Evolutionary conservation across 441 rosid species (phyloP), one percentile per base, ranked within the genome.

Genomic region (Pelargonium fulgidum): DNA sequence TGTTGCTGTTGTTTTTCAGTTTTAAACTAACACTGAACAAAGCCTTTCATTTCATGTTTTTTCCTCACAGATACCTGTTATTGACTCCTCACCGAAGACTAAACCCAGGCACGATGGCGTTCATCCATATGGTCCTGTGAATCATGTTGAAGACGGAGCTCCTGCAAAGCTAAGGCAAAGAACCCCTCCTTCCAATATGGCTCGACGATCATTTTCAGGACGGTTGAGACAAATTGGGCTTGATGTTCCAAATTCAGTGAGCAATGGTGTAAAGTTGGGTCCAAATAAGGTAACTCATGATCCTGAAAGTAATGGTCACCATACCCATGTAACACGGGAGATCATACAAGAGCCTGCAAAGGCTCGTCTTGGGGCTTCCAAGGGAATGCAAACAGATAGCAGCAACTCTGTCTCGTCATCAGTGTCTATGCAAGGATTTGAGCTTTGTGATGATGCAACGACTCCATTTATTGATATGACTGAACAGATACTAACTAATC

Each of bases 401-500:
- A 83, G 87, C 79, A 89, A 85, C 70, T 89, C 91, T 3, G 82
- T 84, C 71, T 86, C 91, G 0, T 86, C 96, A 78, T 81, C 91
- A 4, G 67, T 88, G 71, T 90, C 96, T 71, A 75, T 85, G 76
- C 96, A 87, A 75, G 87, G 90, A 42, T 82, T 82, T 76, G 96
- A 93, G 78, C 83, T 83, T 69, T 85, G 87, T 78, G 97, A 89
- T 77, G 94, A 87, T 78, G 90, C 89, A 47, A 80, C 88, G 71
- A 84, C 88, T 41, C 88, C 90, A 59, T 81, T 79, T 78, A 68
- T 80, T 67, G 88, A 74, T 79, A 69, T 75, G 87, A 64, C 77
- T 7, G 88, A 85, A 64, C 81, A 81, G 66, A 73, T 77, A 12
- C 68, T 67, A 61, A 72, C 80, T 50, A 81, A 81, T 65, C 79